Percentiles rank a stretch among this genome's conserved stretches.
Evolutionary conservation across 176 grass and related monocot genomes (phyloP).

Genomic region (Triticum monococcum): DNA sequence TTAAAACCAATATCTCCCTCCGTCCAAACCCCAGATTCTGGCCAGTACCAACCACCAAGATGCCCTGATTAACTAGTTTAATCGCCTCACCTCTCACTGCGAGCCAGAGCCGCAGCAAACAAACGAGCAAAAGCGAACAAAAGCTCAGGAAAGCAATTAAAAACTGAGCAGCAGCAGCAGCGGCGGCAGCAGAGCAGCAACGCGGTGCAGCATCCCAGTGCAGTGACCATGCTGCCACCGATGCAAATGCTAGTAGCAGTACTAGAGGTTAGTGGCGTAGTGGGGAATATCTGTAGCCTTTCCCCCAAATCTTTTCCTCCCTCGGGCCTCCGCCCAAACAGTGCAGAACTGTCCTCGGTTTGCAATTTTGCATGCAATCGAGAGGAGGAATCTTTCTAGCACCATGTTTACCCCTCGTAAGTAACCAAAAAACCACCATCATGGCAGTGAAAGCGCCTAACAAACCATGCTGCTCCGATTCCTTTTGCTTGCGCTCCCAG

Average conservation of each 20-base stretch:
- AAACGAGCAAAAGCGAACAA: neutral
- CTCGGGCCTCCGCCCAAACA: neutral
- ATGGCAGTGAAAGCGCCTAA: neutral
- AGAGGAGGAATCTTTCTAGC: conserved; percentile 23
- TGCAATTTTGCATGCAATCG: neutral
- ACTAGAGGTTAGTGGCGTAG: neutral
- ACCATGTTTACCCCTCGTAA: neutral
- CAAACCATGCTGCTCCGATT: neutral
- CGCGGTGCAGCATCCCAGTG: neutral
- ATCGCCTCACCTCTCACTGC: neutral
- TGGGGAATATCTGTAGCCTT: conserved; percentile 32
- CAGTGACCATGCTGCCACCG: conserved; percentile 20
- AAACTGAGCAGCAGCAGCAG: neutral
- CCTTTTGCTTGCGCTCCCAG: neutral
- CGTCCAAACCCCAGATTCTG: conserved; percentile 9
- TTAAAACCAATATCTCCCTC: neutral
- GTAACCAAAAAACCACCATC: neutral
- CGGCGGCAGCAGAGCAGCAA: neutral
- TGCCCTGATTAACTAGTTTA: neutral
- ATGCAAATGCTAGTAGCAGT: neutral
- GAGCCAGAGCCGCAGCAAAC: neutral
- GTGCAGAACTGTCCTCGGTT: conserved; percentile 8
- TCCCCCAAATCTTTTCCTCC: neutral
- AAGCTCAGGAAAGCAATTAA: neutral
- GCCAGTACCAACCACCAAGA: neutral